phyloP scores from a whole-genome alignment of 164 flowering plant species.

The Chloranthus sessilifolius region DNA sequence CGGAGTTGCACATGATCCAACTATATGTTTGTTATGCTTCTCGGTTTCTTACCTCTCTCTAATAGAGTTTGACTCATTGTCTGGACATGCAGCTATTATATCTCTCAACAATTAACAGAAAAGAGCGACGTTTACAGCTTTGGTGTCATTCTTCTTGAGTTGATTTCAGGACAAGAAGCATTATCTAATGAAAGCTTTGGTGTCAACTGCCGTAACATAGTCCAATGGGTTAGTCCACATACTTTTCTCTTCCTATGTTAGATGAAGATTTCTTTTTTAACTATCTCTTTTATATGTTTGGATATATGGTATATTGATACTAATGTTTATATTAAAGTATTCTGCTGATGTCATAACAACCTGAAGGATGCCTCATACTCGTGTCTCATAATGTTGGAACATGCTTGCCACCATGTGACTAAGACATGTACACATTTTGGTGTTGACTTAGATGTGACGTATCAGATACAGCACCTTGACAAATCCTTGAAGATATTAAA shows the following conservation, averaged over 20 bases:
- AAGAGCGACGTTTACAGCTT: conserved; percentile 97
- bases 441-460: no score
- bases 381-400: no score
- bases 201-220: conserved; percentile 80
- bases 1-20: no score
- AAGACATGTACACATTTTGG: no score
- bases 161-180: conserved; percentile 94
- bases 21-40: not conserved
- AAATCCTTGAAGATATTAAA: no score
- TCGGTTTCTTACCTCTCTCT: not conserved
- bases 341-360: no score
- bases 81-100: conserved; percentile 61
- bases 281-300: not conserved
- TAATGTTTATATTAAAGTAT: no score
- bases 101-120: conserved; percentile 93
- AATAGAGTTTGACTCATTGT: no score
- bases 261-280: not conserved
- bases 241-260: not conserved
- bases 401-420: no score
- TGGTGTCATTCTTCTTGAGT: conserved; percentile 95
- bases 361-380: no score
- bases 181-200: conserved; percentile 94
- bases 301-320: no score
- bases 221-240: conserved; percentile 82
- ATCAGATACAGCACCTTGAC: no score